Evolutionary conservation across 345 rosid genomes (phyloP), one percentile per base, ranked within the genome.

Genomic region (Acer negundo): DNA sequence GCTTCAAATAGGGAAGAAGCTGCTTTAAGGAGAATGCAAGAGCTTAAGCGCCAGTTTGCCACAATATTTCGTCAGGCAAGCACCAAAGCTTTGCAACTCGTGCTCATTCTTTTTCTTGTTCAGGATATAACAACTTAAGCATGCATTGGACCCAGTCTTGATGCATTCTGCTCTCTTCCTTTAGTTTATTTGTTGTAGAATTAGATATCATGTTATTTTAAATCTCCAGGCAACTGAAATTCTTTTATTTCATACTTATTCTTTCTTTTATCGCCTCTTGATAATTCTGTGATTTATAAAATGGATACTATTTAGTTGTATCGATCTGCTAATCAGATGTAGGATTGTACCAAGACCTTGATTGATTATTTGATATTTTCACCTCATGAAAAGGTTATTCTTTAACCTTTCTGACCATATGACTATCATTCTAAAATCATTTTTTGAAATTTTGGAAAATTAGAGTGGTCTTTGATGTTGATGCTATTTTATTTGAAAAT

Each of bases 21-120:
- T 68, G 77, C 87, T 61, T 69, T 61, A 12, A 82, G 82, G 86
- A 83, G 86, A 80, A 86, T 80, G 89, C 88, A 85, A 74, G 88
- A 89, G 62, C 93, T 92, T 67, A 89, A 91, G 79, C 88, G 87
- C 58, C 92, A 88, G 46, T 89, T 92, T 76, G 84, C 83, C 6
- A 40, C 79, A 0, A 85, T 86, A 66, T 80, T 90, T 67, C 83
- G 83, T 10, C 94, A 92, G 92, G 97, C 74, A 85, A 83, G 81
- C 69, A 42, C 4, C 35, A 67, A 78, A 19, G 10, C 6, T 22
- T 42, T 63, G 69, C 56, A 78, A 47, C 65, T 68, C 42, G 49
- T 62, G 38, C 46, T 31, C 26, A 62, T 75, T 58, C 20, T 35
- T 23, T 40, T 26, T 58, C 13, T 35, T 20, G 24, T 40, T 73